These are phyloP conservation scores for Eucalyptus melliodora DNA, from an alignment of 345 rosid species.

Conservation along the genomic window DNA sequence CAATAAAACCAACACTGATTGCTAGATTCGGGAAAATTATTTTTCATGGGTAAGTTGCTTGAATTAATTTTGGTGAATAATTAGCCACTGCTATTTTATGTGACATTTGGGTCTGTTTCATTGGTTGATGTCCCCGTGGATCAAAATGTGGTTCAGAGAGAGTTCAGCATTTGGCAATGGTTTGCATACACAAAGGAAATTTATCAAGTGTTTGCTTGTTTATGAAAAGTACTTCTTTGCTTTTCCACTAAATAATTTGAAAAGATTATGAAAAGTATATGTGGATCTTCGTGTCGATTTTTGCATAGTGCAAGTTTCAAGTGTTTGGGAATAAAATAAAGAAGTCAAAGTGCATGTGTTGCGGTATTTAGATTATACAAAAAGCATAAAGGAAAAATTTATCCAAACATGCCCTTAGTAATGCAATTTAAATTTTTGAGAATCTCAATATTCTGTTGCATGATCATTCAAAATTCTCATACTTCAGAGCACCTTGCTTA, in stretches of 20 bases:
- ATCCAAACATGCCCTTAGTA: not conserved
- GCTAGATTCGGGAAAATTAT: conserved; percentile 48
- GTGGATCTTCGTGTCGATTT: not conserved
- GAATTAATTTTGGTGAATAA: not conserved
- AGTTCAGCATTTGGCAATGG: not conserved
- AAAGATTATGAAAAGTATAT: not conserved
- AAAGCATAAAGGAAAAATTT: not conserved
- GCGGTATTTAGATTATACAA: not conserved
- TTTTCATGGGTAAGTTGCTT: conserved; percentile 30
- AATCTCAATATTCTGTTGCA: not conserved
- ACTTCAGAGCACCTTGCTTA: not conserved
- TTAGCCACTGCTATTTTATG: not conserved
- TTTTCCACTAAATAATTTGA: not conserved
- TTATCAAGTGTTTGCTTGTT: not conserved
- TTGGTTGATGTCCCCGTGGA: not conserved
- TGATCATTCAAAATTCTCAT: not conserved
- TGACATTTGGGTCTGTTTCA: not conserved
- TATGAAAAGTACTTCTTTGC: not conserved
- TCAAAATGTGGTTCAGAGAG: not conserved
- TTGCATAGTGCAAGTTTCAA: not conserved
- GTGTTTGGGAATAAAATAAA: not conserved
- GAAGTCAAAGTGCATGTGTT: not conserved
- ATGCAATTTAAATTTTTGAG: not conserved
- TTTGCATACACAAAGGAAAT: not conserved
- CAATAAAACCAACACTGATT: conserved; percentile 21